A percentile compares a stretch with the other conserved stretches of the same genome.
phyloP scores from a whole-genome alignment of 192 early-diverging fungal genomes.

The Coemansia sp. region DNA sequence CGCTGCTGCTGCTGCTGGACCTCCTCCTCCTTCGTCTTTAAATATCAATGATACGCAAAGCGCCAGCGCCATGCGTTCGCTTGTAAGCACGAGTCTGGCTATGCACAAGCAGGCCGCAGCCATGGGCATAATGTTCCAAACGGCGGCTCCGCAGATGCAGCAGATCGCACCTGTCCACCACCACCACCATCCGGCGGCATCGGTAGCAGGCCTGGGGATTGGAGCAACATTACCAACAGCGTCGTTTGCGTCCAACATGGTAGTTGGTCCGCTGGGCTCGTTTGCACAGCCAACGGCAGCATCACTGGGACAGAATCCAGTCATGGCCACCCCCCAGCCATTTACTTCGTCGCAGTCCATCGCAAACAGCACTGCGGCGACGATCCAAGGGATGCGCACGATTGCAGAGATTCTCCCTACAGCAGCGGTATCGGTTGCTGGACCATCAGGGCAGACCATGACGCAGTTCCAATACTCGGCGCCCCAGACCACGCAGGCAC shows the following conservation, averaged over 20 bases:
- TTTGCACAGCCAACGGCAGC: constrained; percentile 5
- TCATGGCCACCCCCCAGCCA: background rate
- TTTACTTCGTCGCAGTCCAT: background rate
- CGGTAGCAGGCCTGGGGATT: background rate
- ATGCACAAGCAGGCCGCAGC: constrained; percentile 1
- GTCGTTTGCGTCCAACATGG: background rate
- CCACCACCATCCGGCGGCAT: background rate
- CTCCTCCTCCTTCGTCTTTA: background rate
- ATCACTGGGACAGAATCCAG: background rate
- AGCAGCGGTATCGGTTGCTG: background rate
- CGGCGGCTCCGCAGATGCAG: background rate
- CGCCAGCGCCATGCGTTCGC: constrained; percentile 1
- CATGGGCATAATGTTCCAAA: constrained; percentile 9
- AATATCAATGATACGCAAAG: background rate
- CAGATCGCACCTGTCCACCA: background rate
- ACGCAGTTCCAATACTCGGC: background rate
- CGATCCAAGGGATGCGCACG: background rate
- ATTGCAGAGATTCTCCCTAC: background rate
- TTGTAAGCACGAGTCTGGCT: background rate
- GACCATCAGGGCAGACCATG: background rate
- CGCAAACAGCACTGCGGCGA: background rate
- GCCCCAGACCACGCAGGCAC: background rate
- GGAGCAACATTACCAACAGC: background rate
- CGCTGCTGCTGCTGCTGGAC: background rate
- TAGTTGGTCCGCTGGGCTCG: background rate